A percentile compares a stretch with the other conserved stretches of the same genome.
Conservation (phyloP, 768 basidiomycete species). For the Paxillus rubicundulus region DNA sequence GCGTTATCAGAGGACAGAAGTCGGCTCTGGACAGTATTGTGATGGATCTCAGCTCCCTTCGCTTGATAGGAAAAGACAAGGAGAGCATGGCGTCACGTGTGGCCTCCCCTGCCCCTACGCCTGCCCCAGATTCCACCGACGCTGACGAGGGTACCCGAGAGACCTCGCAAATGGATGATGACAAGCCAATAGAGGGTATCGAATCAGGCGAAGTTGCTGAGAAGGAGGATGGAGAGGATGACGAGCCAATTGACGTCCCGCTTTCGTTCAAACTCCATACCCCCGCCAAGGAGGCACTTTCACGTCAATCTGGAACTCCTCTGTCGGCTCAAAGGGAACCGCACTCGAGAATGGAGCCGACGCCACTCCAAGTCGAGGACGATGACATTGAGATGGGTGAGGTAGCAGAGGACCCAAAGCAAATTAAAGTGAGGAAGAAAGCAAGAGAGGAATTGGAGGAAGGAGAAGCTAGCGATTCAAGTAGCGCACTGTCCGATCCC, state of each 20-base stretch:
- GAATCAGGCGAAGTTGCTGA: slow-evolving; percentile 45
- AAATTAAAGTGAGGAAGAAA: slow-evolving; percentile 46
- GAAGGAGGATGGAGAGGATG: slow-evolving; percentile 37
- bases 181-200: slow-evolving; percentile 38
- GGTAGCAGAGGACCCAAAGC: slow-evolving; percentile 68
- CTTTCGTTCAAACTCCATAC: slow-evolving; percentile 32
- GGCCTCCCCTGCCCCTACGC: slow-evolving; percentile 45
- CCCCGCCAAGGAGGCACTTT: slow-evolving; percentile 32
- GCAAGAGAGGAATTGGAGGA: slow-evolving; percentile 75
- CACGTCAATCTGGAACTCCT: slow-evolving; percentile 31
- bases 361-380: slow-evolving; percentile 34
- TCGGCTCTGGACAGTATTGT: slow-evolving; percentile 65
- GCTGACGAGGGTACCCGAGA: slow-evolving; percentile 25
- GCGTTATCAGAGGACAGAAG: slow-evolving; percentile 66
- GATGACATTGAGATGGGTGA: slow-evolving; percentile 94
- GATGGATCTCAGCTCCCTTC: slow-evolving; percentile 55
- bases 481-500: slow-evolving; percentile 74
- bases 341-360: slow-evolving; percentile 15
- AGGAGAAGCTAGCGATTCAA: slow-evolving; percentile 81
- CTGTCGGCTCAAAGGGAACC: slow-evolving; percentile 24
- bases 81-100: slow-evolving; percentile 44
- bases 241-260: slow-evolving; percentile 30
- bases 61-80: slow-evolving; percentile 67
- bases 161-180: slow-evolving; percentile 24
- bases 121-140: slow-evolving; percentile 41